These are phyloP conservation scores for Trametes hirsuta DNA, from an alignment of 1,284 basidiomycete species.

Conservation along the genomic window DNA sequence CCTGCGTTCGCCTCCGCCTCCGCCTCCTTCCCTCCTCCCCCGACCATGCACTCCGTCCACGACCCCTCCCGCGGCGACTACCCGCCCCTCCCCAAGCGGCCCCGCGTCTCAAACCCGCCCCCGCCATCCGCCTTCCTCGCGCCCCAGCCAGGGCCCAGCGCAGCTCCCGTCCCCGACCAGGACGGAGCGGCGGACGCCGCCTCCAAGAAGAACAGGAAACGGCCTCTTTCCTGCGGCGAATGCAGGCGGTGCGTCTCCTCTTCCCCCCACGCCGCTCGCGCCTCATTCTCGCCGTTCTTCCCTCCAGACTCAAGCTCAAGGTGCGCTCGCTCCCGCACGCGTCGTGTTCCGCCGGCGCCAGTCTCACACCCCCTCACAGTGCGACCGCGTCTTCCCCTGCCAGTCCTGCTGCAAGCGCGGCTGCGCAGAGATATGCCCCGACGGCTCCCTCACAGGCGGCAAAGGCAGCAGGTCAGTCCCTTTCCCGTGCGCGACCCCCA, in stretches of 20 bases:
- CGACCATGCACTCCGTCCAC: constrained; percentile 21
- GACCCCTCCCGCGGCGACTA: constrained; percentile 30
- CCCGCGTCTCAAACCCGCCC: constrained; percentile 19
- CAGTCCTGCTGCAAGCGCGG: constrained; percentile 64
- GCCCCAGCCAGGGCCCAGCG: constrained; percentile 20
- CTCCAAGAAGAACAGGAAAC: constrained; percentile 44
- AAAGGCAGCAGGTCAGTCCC: constrained; percentile 38
- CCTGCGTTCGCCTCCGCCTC: constrained; percentile 15
- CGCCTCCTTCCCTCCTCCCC: constrained; percentile 16
- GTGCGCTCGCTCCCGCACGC: constrained; percentile 30
- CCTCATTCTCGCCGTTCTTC: constrained; percentile 13
- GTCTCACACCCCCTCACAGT: constrained; percentile 38
- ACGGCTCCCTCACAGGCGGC: constrained; percentile 45
- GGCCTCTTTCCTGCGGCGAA: constrained; percentile 57
- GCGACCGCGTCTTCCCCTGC: constrained; percentile 64
- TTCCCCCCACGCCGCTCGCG: neutral
- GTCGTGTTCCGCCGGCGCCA: constrained; percentile 18
- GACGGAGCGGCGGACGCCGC: constrained; percentile 30
- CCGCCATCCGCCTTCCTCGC: constrained; percentile 12
- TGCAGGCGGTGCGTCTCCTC: constrained; percentile 51
- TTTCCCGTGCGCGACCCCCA: neutral
- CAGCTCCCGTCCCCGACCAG: constrained; percentile 27
- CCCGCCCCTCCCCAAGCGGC: constrained; percentile 30
- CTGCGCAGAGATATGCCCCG: constrained; percentile 62
- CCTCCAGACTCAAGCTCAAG: constrained; percentile 56